Evolutionary conservation across 2,329 filamentous ascomycete genomes (phyloP), one percentile per base, ranked within the genome.

Genomic region (Sarocladium oryzae): DNA sequence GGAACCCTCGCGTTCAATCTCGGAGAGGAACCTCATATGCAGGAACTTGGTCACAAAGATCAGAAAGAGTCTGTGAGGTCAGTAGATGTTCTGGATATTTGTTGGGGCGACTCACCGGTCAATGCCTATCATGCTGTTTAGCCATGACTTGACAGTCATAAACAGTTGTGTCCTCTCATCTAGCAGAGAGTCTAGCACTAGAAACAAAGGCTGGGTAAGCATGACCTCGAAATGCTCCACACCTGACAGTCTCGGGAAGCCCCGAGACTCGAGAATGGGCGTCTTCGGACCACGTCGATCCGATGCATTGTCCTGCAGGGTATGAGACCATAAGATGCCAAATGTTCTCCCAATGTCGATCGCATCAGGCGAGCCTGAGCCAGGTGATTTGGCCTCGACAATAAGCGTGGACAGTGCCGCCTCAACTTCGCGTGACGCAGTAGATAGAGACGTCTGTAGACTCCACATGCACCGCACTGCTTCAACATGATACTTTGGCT

Each of bases 401-500:
- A 95, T 84, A 2, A 91, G 69, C 23, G 79, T 76, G 21, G 83
- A 79, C 36, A 95, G 81, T 0, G 88, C 82, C 21, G 88, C 89
- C 66, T 96, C 91, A 4, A 96, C 84, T 41, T 90, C 81, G 49
- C 86, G 83, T 58, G 84, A 84, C 2, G 77, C 71, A 35, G 77
- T 71, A 1, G 85, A 80, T 11, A 95, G 77, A 1, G 83, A 78
- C 21, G 77, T 80, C 58, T 97, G 90, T 49, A 99, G 71, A 57
- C 89, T 83, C 88, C 93, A 95, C 35, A 99, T 72, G 58, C 84
- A 86, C 52, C 88, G 83, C 8, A 95, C 88, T 16, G 90, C 85
- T 69, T 99, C 95, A 28, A 99, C 91, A 62, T 97, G 93, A 58
- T 92, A 95, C 63, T 96, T 96, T 0, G 91, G 90, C 55, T 85